Evolutionary conservation across 768 basidiomycete genomes (phyloP), one percentile per base, ranked within the genome.

Genomic region (Trametopsis cervina): DNA sequence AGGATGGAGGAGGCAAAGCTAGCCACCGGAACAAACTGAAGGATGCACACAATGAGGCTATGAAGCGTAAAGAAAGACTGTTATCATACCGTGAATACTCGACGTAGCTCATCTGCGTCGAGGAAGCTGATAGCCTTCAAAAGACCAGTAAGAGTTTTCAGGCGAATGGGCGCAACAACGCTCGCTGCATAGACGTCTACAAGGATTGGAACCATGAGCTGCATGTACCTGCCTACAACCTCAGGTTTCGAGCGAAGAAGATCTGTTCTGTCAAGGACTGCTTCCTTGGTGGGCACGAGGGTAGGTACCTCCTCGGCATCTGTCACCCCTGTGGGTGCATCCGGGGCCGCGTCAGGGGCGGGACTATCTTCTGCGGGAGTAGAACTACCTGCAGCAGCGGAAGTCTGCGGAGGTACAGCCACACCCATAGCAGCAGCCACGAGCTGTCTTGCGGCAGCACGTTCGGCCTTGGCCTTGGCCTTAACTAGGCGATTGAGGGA

Each of bases 111-210:
- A 4, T 84, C 82, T 2, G 78, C 76, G 47, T 90, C 85, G 40
- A 90, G 71, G 65, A 93, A 98, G 52, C 89, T 87, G 48, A 95
- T 81, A 2, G 95, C 92, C 63, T 97, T 96, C 54, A 96, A 67
- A 42, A 98, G 59, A 1, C 86, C 91, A 0, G 83, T 87, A 53
- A 98, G 70, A 0, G 92, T 90, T 69, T 95, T 94, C 37, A 87
- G 79, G 50, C 96, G 77, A 10, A 98, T 83, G 2, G 89, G 81
- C 0, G 84, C 80, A 42, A 85, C 82, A 22, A 98, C 94, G 63
- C 91, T 96, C 24, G 96, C 95, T n/a, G 94, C 88, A 66, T 97
- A 98, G n/a, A 99, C 94, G 58, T 98, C 96, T 50, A 98, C 84
- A 47, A 99, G 76, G 47, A 96, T 91, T 0, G 96, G 96, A 0